These are phyloP conservation scores for Aspergillus olivimuriae DNA, from an alignment of 495 filamentous ascomycete genomes.

Conservation along the genomic window DNA sequence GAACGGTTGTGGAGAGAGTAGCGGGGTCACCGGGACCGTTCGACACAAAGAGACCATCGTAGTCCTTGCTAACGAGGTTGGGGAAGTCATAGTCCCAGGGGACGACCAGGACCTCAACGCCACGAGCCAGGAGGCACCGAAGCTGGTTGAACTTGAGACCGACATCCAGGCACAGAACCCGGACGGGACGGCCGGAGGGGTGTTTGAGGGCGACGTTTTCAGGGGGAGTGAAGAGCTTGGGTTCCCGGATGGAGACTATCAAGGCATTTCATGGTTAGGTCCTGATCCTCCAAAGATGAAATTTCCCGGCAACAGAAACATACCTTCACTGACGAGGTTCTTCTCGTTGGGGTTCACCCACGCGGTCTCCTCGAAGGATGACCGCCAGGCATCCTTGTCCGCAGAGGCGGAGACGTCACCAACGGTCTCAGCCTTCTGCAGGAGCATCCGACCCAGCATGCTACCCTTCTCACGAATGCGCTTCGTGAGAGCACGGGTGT, in stretches of 20 bases:
- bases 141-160: slow-evolving; percentile 98
- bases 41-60: slow-evolving; percentile 94
- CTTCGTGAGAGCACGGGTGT: slow-evolving; percentile 91
- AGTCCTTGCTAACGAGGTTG: slow-evolving; percentile 63
- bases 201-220: slow-evolving; percentile 64
- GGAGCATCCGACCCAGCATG: slow-evolving; percentile 88
- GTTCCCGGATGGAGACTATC: slow-evolving; percentile 77
- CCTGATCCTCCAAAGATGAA: too few species aligned
- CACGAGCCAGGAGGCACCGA: slow-evolving; percentile 79
- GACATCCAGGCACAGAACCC: slow-evolving; percentile 89
- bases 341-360: slow-evolving; percentile 89
- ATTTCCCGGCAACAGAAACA: slow-evolving; percentile 42
- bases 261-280: slow-evolving; percentile 1
- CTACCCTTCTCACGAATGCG: slow-evolving; percentile 87
- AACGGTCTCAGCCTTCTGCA: slow-evolving; percentile 52
- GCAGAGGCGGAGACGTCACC: slow-evolving; percentile 36
- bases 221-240: slow-evolving; percentile 72
- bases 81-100: slow-evolving; percentile 95
- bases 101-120: slow-evolving; percentile 91
- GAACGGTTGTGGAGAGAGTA: slow-evolving; percentile 66
- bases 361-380: slow-evolving; percentile 65
- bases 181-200: slow-evolving; percentile 75
- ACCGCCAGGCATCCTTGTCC: slow-evolving; percentile 50
- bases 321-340: slow-evolving; percentile 92
- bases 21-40: slow-evolving; percentile 97